Evolutionary conservation across 106 monocot genomes (phyloP).

Genomic region (Phalaenopsis aphrodite): DNA sequence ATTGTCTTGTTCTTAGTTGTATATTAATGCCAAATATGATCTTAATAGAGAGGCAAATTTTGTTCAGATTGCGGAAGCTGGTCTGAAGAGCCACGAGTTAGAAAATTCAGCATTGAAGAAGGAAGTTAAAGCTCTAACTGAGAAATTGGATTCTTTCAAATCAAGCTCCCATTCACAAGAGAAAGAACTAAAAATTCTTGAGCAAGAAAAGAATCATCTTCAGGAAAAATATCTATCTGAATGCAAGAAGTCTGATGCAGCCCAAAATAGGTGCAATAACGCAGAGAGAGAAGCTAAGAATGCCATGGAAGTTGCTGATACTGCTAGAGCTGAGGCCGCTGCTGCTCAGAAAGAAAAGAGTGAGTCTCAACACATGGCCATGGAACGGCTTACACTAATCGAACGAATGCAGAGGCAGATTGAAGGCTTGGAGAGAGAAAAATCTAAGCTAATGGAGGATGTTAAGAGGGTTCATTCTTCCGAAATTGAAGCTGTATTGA

Average conservation of each 20-base stretch:
- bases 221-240: conserved; percentile 73
- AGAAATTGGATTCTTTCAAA: conserved; percentile 46
- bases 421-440: conserved; percentile 64
- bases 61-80: too few relatives aligned
- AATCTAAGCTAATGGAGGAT: conserved; percentile 39
- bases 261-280: conserved; percentile 52
- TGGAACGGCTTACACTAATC: conserved; percentile 60
- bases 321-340: conserved; percentile 52
- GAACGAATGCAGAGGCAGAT: conserved; percentile 62
- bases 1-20: too few relatives aligned
- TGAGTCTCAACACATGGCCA: conserved; percentile 63
- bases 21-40: too few relatives aligned
- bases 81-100: conserved; percentile 8
- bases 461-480: conserved; percentile 35
- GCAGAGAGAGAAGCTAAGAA: conserved; percentile 74
- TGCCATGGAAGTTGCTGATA: conserved; percentile 66
- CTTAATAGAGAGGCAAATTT: too few relatives aligned
- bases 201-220: conserved; percentile 81
- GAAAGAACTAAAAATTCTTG: conserved; percentile 49
- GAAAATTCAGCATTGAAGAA: conserved; percentile 54
- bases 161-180: conserved; percentile 45
- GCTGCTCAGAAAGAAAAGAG: conserved; percentile 75
- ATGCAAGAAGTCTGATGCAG: conserved; percentile 74
- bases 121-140: conserved; percentile 34
- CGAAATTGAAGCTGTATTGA: conserved; percentile 51